Evolutionary conservation across 352 stramenopile species (phyloP).

Genomic region (Phytophthora sp.): DNA sequence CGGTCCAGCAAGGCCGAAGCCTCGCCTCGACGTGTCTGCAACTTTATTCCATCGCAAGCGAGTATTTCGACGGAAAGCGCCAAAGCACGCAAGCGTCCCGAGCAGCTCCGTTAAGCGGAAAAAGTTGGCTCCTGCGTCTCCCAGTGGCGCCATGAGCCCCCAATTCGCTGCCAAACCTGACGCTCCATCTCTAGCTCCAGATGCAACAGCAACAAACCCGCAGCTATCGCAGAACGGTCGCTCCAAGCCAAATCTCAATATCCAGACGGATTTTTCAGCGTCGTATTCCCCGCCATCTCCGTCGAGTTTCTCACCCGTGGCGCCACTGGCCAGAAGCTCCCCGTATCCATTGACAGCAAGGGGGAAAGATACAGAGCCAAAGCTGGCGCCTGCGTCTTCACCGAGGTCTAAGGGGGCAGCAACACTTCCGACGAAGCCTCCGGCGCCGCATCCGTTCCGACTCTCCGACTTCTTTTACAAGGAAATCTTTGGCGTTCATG

Average conservation of each 20-base stretch:
- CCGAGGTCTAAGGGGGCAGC: conserved; percentile 6
- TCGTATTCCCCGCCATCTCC: conserved; percentile 24
- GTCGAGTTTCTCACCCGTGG: conserved; percentile 33
- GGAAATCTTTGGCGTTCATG: conserved; percentile 84
- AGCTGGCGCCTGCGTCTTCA: not conserved
- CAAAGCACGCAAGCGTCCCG: conserved; percentile 10
- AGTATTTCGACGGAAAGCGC: conserved; percentile 26
- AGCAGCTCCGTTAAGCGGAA: conserved; percentile 30
- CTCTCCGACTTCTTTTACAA: conserved; percentile 86
- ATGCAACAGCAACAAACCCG: conserved; percentile 1
- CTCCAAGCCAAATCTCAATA: conserved; percentile 31
- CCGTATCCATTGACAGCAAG: conserved; percentile 30
- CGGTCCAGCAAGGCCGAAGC: conserved; percentile 4
- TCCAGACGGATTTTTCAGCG: conserved; percentile 43
- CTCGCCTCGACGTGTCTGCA: conserved; percentile 27
- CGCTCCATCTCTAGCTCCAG: not conserved
- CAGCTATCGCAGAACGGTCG: conserved; percentile 11
- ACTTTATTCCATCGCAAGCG: conserved; percentile 36
- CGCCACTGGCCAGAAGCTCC: conserved; percentile 30
- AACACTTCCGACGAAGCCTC: conserved; percentile 11
- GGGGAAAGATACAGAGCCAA: conserved; percentile 15
- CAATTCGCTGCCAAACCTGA: not conserved
- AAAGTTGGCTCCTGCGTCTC: conserved; percentile 16
- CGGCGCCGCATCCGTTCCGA: conserved; percentile 57
- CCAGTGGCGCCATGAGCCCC: not conserved